A percentile compares a stretch with the other conserved stretches of the same genome.
These are phyloP conservation scores for Stromatinia cepivora DNA, from an alignment of 2,329 filamentous ascomycete genomes.

Conservation along the genomic window DNA sequence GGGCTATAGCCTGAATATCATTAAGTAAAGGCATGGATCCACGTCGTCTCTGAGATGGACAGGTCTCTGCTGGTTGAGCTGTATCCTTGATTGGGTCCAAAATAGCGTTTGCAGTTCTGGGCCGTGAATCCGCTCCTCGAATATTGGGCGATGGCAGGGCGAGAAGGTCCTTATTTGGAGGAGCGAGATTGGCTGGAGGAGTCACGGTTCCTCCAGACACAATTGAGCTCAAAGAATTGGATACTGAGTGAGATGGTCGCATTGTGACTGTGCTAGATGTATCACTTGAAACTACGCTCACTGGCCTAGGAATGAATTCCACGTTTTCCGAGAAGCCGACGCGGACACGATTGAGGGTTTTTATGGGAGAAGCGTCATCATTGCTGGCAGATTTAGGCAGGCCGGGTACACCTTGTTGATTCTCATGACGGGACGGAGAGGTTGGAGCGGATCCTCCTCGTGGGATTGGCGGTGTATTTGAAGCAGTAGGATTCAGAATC, in stretches of 20 bases:
- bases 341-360: conserved; percentile 53
- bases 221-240: conserved; percentile 72
- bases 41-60: conserved; percentile 44
- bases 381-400: background rate
- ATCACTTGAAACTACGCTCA: conserved; percentile 83
- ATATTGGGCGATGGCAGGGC: conserved; percentile 43
- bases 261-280: conserved; percentile 75
- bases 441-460: conserved; percentile 43
- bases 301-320: conserved; percentile 78
- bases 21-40: conserved; percentile 60
- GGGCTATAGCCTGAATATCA: conserved; percentile 40
- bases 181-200: conserved; percentile 28
- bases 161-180: conserved; percentile 45
- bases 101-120: conserved; percentile 71
- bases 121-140: conserved; percentile 53
- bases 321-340: conserved; percentile 84
- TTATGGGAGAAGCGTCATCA: conserved; percentile 26
- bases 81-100: conserved; percentile 47
- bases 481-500: conserved; percentile 54
- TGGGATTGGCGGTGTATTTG: conserved; percentile 24
- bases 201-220: conserved; percentile 58
- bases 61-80: conserved; percentile 44
- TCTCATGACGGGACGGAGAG: conserved; percentile 44
- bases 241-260: conserved; percentile 66
- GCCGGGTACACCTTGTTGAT: conserved; percentile 12